Evolutionary conservation across 2,329 filamentous ascomycete genomes (phyloP), one percentile per base, ranked within the genome.

Genomic region (Fusarium subglutinans): DNA sequence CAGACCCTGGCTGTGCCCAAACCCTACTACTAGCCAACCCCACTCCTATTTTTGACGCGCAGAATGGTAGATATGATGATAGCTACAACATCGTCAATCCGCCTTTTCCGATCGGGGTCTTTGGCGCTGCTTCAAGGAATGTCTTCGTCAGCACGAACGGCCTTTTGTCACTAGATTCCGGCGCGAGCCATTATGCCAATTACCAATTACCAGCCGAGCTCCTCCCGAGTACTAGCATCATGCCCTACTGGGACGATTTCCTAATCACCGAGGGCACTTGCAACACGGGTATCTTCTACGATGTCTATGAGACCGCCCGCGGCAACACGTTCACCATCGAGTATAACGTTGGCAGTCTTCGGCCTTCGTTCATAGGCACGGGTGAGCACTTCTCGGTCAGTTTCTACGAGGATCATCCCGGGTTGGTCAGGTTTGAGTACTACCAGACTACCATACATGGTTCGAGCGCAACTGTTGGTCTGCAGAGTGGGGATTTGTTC

Each of bases 61-160:
- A 28, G 28, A 28, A 28, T 28, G 28, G 28, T 28, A 28, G 28
- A 28, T 28, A 28, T 28, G 28, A 28, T 10, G 28, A 28, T 28
- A 28, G 28, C 28, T 10, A 10, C 28, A 28, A 10, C 8, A 28
- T 10, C 3, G 28, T 28, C 28, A 10, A 10, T 28, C 8, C 28
- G 9, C 28, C 30, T 30, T 30, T 45, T 5, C 43, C 43, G 1
- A 45, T 45, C 24, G 43, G 5, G 0, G 7, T 45, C 17, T 45
- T 18, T 26, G 43, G 24, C 17, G 7, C 3, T 8, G 0, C 1
- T 5, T 45, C 43, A 45, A 18, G 0, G 0, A 17, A 5, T 20
- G 5, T 56, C 26, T 56, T 33, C 28, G 38, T 56, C 6, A 17
- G 3, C 4, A 30, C 30, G 10, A 30, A 30, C 10, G 30, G 28